These are phyloP conservation scores for Fusarium lyarnte DNA, from an alignment of 2,329 filamentous ascomycete species.

Conservation along the genomic window DNA sequence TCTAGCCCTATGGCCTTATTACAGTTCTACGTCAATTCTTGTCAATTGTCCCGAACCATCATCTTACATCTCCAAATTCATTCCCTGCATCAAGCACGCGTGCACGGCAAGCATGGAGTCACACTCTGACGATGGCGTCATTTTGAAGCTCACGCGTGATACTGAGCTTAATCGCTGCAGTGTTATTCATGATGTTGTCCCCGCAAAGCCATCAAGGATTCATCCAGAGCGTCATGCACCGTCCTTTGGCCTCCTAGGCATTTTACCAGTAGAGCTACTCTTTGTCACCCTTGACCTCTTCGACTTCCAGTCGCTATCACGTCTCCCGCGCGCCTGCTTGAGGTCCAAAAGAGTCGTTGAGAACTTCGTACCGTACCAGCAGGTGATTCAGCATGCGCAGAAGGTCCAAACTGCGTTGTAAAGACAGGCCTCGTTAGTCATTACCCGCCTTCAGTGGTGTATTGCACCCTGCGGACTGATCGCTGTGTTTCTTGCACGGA, in stretches of 20 bases:
- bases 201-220: neutral
- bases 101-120: neutral
- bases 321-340: neutral
- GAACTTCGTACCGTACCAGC: neutral
- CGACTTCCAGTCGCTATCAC: neutral
- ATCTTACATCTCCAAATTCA: too few species aligned
- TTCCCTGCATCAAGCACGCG: rapidly evolving
- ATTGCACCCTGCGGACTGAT: neutral
- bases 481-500: neutral
- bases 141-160: neutral
- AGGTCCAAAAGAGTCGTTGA: neutral
- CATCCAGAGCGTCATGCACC: neutral
- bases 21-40: too few species aligned
- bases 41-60: too few species aligned
- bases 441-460: neutral
- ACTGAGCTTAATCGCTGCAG: rapidly evolving
- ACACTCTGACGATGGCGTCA: neutral
- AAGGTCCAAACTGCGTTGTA: neutral
- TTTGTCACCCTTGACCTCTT: neutral
- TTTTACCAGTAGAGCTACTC: neutral
- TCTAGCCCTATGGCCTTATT: too few species aligned
- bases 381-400: neutral
- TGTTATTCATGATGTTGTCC: neutral
- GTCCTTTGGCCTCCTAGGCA: rapidly evolving
- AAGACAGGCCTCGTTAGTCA: rapidly evolving